Base-by-base conservation (phyloP, 2,329 filamentous ascomycete species). In the Coniochaeta prunicola region DNA sequence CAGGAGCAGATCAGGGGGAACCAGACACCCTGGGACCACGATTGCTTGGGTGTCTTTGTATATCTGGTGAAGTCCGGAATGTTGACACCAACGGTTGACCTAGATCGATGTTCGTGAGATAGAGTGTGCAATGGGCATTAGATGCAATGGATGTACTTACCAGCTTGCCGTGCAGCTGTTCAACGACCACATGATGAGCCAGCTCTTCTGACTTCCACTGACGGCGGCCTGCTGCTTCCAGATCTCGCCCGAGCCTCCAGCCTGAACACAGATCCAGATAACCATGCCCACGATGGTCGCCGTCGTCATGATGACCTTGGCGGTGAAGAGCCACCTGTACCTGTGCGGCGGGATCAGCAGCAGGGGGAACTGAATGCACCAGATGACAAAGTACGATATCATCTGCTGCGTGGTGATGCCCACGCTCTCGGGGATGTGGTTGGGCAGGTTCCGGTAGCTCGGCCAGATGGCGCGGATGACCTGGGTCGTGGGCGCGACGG, bases 371-470 rank as follows among this genome's bases (percentile, higher is more conserved):
- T 80, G 78, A 1, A 78, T 64, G 0, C 74, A 64, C 77, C 78
- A 81, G 67, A 80, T 82, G 28, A 82, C 60, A 63, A 82, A 75
- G 64, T 80, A 80, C 13, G 72, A 73, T 24, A 81, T 66, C 73
- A 82, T 76, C n/a, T 76, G 76, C 61, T 79, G 76, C 3, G 77
- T 79, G 10, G 76, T 76, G 53, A 81, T 80, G 54, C 78, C 78
- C 53, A 78, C 74, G 8, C 66, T 67, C 12, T 67, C 71, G 0
- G 77, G 75, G 2, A 81, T 75, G 34, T 73, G 69, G 62, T 82
- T 82, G 4, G 73, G 70, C 34, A 81, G 69, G 3, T 72, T 71
- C 5, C 76, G 65, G 60, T 78, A 81, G 10, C 71, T 76, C 0
- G 79, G 79, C 77, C 78, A 81, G 55, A 69, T 70, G 30, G 68